These are phyloP conservation scores for Mycena polygramma DNA, from an alignment of 768 basidiomycete genomes.

Conservation along the genomic window DNA sequence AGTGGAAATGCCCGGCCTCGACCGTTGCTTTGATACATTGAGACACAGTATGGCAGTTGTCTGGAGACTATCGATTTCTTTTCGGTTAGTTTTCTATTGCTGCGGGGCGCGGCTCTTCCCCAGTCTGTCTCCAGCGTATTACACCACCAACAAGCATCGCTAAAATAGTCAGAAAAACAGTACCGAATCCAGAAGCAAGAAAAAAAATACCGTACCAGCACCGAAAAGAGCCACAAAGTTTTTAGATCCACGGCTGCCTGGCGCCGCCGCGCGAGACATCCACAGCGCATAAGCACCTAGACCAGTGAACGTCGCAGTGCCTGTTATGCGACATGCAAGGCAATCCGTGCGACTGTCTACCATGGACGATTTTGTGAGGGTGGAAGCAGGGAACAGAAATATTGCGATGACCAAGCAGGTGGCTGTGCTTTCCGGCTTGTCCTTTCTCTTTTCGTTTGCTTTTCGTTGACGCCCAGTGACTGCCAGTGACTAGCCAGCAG, in stretches of 20 bases:
- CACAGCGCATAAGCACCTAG: slow-evolving; percentile 78
- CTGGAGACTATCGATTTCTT: not conserved
- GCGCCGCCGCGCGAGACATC: slow-evolving; percentile 72
- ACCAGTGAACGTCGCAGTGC: slow-evolving; percentile 71
- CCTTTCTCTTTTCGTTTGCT: not conserved
- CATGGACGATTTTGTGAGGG: slow-evolving; percentile 6
- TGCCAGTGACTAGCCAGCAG: too few relatives aligned
- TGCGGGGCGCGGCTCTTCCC: not conserved
- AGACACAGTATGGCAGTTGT: too few relatives aligned
- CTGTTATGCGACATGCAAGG: slow-evolving; percentile 77
- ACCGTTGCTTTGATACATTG: too few relatives aligned
- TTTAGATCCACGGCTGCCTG: slow-evolving; percentile 73
- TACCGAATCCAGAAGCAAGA: not conserved
- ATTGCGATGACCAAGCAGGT: too few relatives aligned
- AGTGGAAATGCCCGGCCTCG: too few relatives aligned
- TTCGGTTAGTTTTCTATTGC: not conserved
- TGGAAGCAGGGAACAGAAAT: too few relatives aligned
- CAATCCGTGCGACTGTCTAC: slow-evolving; percentile 59
- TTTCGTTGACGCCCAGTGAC: not conserved
- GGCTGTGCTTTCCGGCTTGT: not conserved
- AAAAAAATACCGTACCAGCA: slow-evolving; percentile 16
- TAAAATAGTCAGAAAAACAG: not conserved
- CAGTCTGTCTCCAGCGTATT: slow-evolving; percentile 35
- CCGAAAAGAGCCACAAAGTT: slow-evolving; percentile 62
- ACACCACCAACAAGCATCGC: slow-evolving; percentile 35